These are phyloP conservation scores for Tanacetum coccineum DNA, from an alignment of 129 eudicot species.

Conservation along the genomic window DNA sequence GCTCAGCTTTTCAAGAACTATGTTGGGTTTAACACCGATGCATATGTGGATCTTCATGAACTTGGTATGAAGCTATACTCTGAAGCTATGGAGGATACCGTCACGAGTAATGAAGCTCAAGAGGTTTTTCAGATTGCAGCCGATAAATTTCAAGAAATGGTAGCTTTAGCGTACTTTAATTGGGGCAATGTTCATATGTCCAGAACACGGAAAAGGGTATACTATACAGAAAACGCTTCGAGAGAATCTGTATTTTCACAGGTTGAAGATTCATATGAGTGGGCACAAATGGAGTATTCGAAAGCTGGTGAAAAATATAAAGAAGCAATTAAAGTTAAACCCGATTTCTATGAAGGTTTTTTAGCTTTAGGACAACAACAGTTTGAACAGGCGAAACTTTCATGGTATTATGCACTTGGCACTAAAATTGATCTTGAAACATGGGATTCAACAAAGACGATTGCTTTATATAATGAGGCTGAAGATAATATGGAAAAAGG, in stretches of 20 bases:
- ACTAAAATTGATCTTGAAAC: slow-evolving; percentile 49
- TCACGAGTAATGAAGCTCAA: slow-evolving; percentile 81
- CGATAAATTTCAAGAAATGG: slow-evolving; percentile 88
- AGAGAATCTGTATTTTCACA: slow-evolving; percentile 39
- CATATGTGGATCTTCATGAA: slow-evolving; percentile 77
- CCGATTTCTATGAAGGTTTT: slow-evolving; percentile 76
- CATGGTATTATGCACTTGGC: slow-evolving; percentile 74
- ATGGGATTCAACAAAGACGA: slow-evolving; percentile 59
- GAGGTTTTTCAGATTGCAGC: slow-evolving; percentile 54
- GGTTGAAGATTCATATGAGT: slow-evolving; percentile 51
- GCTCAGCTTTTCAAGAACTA: slow-evolving; percentile 82
- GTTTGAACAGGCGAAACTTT: slow-evolving; percentile 83
- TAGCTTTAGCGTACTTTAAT: slow-evolving; percentile 82
- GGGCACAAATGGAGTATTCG: slow-evolving; percentile 66
- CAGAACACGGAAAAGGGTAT: slow-evolving; percentile 70
- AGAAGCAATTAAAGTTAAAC: slow-evolving; percentile 70
- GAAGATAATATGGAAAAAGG: slow-evolving; percentile 91
- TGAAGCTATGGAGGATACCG: slow-evolving; percentile 87
- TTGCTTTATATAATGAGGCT: slow-evolving; percentile 65
- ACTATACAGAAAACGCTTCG: slow-evolving; percentile 40
- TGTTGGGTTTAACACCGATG: slow-evolving; percentile 77
- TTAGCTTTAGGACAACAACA: slow-evolving; percentile 81
- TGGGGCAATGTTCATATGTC: slow-evolving; percentile 98
- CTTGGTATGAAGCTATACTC: slow-evolving; percentile 75
- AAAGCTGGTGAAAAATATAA: slow-evolving; percentile 67